Conservation (phyloP, 768 basidiomycete genomes). For the Boletus rex-veris region DNA sequence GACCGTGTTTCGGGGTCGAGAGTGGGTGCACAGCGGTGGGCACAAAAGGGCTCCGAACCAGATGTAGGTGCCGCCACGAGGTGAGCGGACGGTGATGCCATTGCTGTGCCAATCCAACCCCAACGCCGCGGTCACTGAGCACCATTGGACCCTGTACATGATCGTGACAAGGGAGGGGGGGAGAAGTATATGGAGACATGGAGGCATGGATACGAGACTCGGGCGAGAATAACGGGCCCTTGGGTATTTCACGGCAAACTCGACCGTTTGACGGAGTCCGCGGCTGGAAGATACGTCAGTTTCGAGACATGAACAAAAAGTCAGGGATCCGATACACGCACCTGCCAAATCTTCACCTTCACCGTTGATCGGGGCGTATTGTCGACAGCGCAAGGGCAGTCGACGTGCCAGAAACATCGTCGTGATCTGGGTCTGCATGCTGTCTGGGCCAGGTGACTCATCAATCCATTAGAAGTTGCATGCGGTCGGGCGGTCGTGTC, state of each 20-base stretch:
- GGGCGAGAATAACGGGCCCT: background rate
- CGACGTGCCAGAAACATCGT: background rate
- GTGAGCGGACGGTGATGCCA: slow-evolving; percentile 4
- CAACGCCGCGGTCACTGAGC: background rate
- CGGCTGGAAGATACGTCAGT: slow-evolving; percentile 6
- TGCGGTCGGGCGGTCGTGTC: background rate
- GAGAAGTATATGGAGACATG: too few species aligned
- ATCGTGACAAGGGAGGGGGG: background rate
- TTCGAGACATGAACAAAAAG: background rate
- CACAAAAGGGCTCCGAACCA: background rate
- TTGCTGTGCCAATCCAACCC: slow-evolving; percentile 3
- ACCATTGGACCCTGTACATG: background rate
- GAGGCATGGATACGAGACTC: background rate
- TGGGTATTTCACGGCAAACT: background rate
- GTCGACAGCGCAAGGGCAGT: background rate
- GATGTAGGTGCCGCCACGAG: slow-evolving; percentile 13
- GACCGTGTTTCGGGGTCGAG: slow-evolving; percentile 2
- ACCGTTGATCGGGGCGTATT: background rate
- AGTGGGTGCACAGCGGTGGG: slow-evolving; percentile 12
- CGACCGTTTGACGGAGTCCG: background rate
- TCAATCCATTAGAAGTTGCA: background rate
- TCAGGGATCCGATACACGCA: background rate
- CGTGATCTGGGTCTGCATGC: slow-evolving; percentile 1
- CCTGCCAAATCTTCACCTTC: background rate
- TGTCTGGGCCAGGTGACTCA: background rate